phyloP scores from a whole-genome alignment of 306 rosid species.

The Castanospermum australe region DNA sequence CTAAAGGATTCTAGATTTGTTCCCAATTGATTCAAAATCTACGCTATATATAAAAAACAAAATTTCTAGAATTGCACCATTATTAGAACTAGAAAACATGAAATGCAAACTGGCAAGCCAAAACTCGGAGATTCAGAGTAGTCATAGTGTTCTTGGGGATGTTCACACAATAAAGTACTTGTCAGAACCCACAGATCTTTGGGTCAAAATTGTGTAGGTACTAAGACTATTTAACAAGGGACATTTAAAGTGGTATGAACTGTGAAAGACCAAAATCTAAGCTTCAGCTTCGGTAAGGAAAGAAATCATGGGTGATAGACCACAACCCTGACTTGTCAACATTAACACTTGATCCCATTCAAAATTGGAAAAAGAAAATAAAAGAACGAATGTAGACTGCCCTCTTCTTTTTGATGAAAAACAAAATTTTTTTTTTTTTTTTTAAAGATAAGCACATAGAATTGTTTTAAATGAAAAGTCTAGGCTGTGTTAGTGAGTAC shows the following conservation, averaged over 20 bases:
- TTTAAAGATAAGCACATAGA: neutral
- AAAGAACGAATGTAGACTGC: neutral
- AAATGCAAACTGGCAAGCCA: neutral
- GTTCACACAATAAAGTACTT: neutral
- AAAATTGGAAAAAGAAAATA: constrained; percentile 8
- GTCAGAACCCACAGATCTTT: neutral
- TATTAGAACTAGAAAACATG: neutral
- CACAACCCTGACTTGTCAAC: too few species aligned
- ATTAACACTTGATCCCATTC: neutral
- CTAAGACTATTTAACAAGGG: neutral
- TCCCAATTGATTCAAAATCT: too few species aligned
- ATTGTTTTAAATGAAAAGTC: neutral
- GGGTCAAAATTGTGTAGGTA: neutral
- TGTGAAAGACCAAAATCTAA: neutral
- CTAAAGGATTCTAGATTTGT: too few species aligned
- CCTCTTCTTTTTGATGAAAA: neutral
- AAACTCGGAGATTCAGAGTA: neutral
- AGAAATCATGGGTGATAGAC: neutral
- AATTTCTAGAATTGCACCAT: neutral
- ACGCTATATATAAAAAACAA: neutral
- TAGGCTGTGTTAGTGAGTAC: constrained; percentile 38
- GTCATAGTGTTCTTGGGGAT: neutral
- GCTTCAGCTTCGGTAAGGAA: neutral
- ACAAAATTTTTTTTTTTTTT: neutral
- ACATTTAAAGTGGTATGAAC: neutral